A percentile compares a stretch with the other conserved stretches of the same genome.
Conservation (phyloP, 768 basidiomycete species). For the Stropharia rugosoannulata region DNA sequence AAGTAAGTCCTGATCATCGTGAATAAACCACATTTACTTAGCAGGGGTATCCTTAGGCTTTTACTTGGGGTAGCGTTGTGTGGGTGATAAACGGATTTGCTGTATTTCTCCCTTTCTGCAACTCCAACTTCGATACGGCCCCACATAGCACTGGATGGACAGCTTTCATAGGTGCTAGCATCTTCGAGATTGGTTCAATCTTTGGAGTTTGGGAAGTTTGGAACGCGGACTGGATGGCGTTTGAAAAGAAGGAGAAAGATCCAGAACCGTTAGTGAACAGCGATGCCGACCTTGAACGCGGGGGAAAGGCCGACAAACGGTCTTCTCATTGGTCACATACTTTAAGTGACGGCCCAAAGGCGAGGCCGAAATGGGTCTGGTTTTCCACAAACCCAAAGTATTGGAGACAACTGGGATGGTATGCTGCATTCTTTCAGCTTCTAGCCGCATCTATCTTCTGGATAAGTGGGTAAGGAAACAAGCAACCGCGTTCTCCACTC, state of each 20-base stretch:
- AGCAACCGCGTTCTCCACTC: conserved; percentile 8
- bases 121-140: conserved; percentile 24
- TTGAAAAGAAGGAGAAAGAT: not conserved
- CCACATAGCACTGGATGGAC: conserved; percentile 40
- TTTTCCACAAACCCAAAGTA: conserved; percentile 35
- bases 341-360: not conserved
- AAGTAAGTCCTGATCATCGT: conserved; percentile 21
- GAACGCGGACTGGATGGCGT: conserved; percentile 40
- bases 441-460: conserved; percentile 62
- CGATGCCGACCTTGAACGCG: not conserved
- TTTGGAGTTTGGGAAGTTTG: conserved; percentile 55
- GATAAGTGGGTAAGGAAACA: conserved; percentile 42
- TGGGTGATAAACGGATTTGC: conserved; percentile 61
- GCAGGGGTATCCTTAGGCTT: conserved; percentile 22
- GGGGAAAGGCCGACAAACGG: not conserved
- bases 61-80: conserved; percentile 42
- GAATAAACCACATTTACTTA: not conserved
- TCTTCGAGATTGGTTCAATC: conserved; percentile 59
- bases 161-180: conserved; percentile 56
- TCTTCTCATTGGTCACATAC: not conserved
- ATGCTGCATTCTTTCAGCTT: conserved; percentile 50
- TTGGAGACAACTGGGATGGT: conserved; percentile 46
- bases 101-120: conserved; percentile 46
- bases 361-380: conserved; percentile 31
- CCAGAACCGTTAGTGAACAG: not conserved